Base-by-base conservation (phyloP, 192 early-diverging fungal species). In the Entomortierella lignicola region DNA sequence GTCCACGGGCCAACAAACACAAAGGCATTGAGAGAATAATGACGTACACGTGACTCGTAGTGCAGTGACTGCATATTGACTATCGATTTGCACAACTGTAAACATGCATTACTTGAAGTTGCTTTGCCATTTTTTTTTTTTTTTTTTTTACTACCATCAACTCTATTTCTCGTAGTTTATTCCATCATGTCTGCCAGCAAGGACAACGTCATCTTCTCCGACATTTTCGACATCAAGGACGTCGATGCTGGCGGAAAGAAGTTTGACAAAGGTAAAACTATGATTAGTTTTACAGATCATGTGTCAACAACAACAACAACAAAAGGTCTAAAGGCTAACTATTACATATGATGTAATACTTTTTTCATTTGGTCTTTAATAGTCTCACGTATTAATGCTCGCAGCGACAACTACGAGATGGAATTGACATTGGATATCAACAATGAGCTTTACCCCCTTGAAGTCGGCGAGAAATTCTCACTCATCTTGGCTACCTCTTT, bases 351-450 rank as follows among this genome's bases (percentile, higher is more conserved):
- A n/a, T 59, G 39, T 53, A 55, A 51, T 18, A 37, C 32, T 44
- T 30, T 18, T 27, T 37, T 29, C 25, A 39, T 31, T 72, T 17
- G 48, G 26, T 29, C 25, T 32, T n/a, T 23, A 23, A n/a, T 67
- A 94, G 96, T 99, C 23, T 96, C 95, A 37, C 91, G 98, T 13
- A 86, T 98, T 53, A 86, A 86, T 66, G 96, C 90, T 12, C 89
- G 91, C 39, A 89, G 87, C 23, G 95, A 97, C 70, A 92, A 92
- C 62, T 89, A 91, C 77, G 95, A 97, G 81, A 93, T 95, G 88
- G 93, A 93, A 50, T 72, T 99, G 61, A 92, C 91, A 20, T 87
- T 99, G 39, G 98, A 99, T 81, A 89, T 96, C 83, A 99, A 99
- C 85, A 91, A 89, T 34, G 97, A 99, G 74, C 89, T 99, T 20